phyloP scores from a whole-genome alignment of 306 rosid species.

The Vachellia collinsii region DNA sequence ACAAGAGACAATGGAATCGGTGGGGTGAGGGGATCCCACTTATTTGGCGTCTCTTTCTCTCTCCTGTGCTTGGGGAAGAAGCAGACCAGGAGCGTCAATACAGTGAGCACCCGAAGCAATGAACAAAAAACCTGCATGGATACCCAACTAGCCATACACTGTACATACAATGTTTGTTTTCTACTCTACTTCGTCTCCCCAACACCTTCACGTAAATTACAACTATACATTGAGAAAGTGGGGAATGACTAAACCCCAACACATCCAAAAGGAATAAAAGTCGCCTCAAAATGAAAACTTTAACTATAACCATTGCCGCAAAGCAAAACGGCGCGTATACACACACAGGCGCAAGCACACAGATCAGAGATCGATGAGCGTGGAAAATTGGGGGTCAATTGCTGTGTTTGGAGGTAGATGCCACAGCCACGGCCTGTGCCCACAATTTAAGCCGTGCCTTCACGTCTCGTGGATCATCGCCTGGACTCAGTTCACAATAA shows the following conservation, averaged over 20 bases:
- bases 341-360: neutral
- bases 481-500: neutral
- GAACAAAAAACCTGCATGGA: neutral
- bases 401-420: constrained; percentile 59
- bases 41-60: neutral
- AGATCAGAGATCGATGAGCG: neutral
- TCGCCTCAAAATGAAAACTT: neutral
- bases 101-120: neutral
- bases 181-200: neutral
- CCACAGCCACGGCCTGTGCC: constrained; percentile 93
- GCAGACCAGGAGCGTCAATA: neutral
- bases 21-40: neutral
- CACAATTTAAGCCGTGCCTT: constrained; percentile 89
- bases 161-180: neutral
- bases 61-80: neutral
- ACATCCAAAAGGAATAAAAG: neutral
- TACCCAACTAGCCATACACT: constrained; percentile 6
- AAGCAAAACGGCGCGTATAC: neutral
- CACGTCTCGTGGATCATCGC: constrained; percentile 72
- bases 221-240: neutral
- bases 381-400: constrained; percentile 30
- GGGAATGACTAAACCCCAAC: neutral
- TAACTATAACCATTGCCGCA: neutral
- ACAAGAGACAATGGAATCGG: no score
- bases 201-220: neutral